These are phyloP conservation scores for Ogataea hybrid DNA, from an alignment of 1,139 yeast species.

Conservation along the genomic window DNA sequence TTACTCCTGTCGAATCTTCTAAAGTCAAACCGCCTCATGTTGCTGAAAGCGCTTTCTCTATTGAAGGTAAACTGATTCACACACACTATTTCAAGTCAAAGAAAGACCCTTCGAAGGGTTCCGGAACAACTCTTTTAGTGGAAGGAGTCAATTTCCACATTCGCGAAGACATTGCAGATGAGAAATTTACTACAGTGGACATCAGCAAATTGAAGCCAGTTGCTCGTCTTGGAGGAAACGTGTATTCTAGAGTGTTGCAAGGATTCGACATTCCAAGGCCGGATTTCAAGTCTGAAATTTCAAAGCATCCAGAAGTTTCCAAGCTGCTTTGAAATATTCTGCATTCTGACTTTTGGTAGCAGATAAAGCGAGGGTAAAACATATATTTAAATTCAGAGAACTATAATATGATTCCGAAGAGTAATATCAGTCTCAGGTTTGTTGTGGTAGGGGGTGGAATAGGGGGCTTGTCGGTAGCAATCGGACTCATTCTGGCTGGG, in stretches of 20 bases:
- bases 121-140: conserved; percentile 44
- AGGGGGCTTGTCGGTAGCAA: conserved; percentile 39
- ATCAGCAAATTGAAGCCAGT: conserved; percentile 51
- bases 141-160: conserved; percentile 60
- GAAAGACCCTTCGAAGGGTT: conserved; percentile 34
- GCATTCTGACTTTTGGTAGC: conserved; percentile 9
- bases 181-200: conserved; percentile 41
- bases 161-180: conserved; percentile 52
- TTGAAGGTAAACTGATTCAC: conserved; percentile 51
- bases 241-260: conserved; percentile 43
- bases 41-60: conserved; percentile 58
- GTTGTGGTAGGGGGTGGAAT: conserved; percentile 40
- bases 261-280: conserved; percentile 48
- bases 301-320: conserved; percentile 11
- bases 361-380: neutral
- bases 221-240: conserved; percentile 54
- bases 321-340: conserved; percentile 7
- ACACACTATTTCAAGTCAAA: conserved; percentile 47
- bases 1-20: conserved; percentile 46
- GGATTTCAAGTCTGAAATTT: conserved; percentile 29
- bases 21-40: conserved; percentile 55
- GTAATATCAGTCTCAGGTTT: conserved; percentile 16
- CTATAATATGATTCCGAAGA: conserved; percentile 6
- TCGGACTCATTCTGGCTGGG: conserved; percentile 35
- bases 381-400: neutral